Base-by-base conservation (phyloP, 108 stramenopile genomes). In the Nitzschia putrida region DNA sequence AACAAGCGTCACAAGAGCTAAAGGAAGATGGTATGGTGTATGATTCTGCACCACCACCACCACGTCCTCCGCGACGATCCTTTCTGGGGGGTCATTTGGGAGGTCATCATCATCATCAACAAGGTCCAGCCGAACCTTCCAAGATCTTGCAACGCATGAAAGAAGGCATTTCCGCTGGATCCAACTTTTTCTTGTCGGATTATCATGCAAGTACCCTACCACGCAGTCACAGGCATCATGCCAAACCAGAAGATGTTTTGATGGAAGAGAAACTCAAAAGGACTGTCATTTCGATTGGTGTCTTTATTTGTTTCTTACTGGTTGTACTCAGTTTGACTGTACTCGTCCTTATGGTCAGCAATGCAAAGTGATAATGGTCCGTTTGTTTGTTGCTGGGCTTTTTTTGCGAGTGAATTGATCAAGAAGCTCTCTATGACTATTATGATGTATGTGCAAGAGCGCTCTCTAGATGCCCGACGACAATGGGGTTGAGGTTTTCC, bases 131-230 rank as follows among this genome's bases (percentile, higher is more conserved):
- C 3, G 13, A 34, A 7, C n/a, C 16, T 2, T 59, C 58, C 58
- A 59, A 59, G 20, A 59, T 59, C 38, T 59, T 59, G 20, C 12
- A 37, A 16, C 26, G 58, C 1, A 59, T 59, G 58, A 59, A 59
- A 9, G 34, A 59, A 39, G 58, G 58, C 1, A 59, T 59, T 8
- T 18, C 29, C n/a, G 37, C n/a, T 13, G 58, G 37, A 2, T 59
- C 58, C 58, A 25, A 22, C 23, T 39, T 59, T 23, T 38, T 29
- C 20, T 29, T 59, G 5, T 39, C 58, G 26, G 58, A 59, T 29
- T 59, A 59, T 59, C 39, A 40, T 59, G 58, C 26, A 7, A 29
- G 34, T 34, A 39, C 34, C 3, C n/a, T 29, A 2, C 58, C 58
- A 12, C 26, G 58, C 26, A 37, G 39, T 16, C 18, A 16, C 2